Evolutionary conservation across 768 basidiomycete genomes (phyloP).

Genomic region (Fibroporia radiculosa): DNA sequence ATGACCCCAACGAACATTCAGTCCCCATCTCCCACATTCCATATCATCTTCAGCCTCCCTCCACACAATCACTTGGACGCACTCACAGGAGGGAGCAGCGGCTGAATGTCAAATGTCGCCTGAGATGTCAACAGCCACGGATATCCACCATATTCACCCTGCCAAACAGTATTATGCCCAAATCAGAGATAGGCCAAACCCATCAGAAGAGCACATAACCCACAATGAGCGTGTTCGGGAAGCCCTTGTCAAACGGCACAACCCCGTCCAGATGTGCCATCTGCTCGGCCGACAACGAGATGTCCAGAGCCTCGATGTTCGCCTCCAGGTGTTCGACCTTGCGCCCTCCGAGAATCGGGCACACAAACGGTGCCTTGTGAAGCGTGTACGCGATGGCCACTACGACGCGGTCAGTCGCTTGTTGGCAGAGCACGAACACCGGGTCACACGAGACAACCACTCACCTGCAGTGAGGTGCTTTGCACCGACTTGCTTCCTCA

Average conservation of each 20-base stretch:
- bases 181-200: background rate
- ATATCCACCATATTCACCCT: constrained; percentile 17
- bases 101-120: constrained; percentile 15
- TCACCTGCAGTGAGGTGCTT: constrained; percentile 39
- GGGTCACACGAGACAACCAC: constrained; percentile 1
- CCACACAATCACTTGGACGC: too few species aligned
- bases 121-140: constrained; percentile 10
- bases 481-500: constrained; percentile 42
- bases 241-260: constrained; percentile 39
- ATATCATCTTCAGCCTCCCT: too few species aligned
- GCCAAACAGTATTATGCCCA: background rate
- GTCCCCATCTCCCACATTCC: too few species aligned
- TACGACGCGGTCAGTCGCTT: constrained; percentile 6
- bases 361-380: constrained; percentile 16
- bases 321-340: constrained; percentile 43
- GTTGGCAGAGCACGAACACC: background rate
- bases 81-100: background rate
- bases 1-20: too few species aligned
- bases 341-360: constrained; percentile 36
- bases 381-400: constrained; percentile 36
- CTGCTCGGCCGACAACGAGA: constrained; percentile 36
- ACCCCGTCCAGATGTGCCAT: constrained; percentile 38
- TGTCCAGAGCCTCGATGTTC: constrained; percentile 44
- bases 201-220: constrained; percentile 10
- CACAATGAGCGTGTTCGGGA: constrained; percentile 29